Evolutionary conservation across 2,329 filamentous ascomycete species (phyloP), one percentile per base, ranked within the genome.

Genomic region (Raffaelea ambrosiae): DNA sequence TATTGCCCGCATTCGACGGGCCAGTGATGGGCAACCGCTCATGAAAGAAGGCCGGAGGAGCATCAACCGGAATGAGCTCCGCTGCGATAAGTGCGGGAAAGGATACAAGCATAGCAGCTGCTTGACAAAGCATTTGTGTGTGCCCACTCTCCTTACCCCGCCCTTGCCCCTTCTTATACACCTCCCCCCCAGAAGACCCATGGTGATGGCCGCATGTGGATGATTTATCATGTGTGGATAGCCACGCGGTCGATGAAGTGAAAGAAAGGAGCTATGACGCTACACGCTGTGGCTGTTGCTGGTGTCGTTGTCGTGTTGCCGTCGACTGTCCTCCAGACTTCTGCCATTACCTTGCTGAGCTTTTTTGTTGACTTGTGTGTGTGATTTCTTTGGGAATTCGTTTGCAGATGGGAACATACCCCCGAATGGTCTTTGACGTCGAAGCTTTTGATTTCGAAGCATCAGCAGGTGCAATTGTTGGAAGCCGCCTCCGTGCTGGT

Each of bases 91-190:
- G 70, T 98, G 93, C 75, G 91, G 91, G 69, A 98, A 98, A 79
- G 89, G 89, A 71, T 98, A 98, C 81, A 98, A 98, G 83, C 93
- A 98, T 79, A 95, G 90, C 82, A 97, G 93, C 76, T 98, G 93
- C 82, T 82, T 98, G 76, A 94, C 88, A 67, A 98, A 97, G 81
- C 93, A 98, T 83, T 85, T 96, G 93, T 97, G 83, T 81, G 93
- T 95, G 77, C 73, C 77, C 81, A 55, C 48, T 55, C 57, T 57
- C 55, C 57, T 57, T 58, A 53, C 54, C 54, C 53, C 47, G 57
- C 77, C 73, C 70, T 69, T 70, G 70, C 68, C 63, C 65, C 64
- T 29, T 7, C 13, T 29, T 13, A 29, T n/a, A n/a, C n/a, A 29
- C 26, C 61, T 59, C 56, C 59, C 29, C 13, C 22, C 29, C 43